Evolutionary conservation across 2,329 filamentous ascomycete species (phyloP).

Genomic region (Ampelomyces quisqualis): DNA sequence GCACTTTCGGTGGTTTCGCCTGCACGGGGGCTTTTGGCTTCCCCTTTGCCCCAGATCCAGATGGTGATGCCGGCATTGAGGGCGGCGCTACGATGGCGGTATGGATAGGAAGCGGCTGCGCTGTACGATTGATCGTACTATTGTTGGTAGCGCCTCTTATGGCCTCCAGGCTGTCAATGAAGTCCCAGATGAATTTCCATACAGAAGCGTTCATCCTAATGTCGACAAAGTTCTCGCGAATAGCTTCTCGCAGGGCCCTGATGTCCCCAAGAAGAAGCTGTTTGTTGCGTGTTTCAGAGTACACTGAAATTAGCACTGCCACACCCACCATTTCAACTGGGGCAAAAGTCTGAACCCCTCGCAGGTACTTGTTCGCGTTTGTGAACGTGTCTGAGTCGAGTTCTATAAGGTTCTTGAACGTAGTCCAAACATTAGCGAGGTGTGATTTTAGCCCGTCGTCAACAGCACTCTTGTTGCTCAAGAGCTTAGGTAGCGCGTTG

Average conservation of each 20-base stretch:
- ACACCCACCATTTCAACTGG: slow-evolving; percentile 43
- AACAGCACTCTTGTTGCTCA: slow-evolving; percentile 27
- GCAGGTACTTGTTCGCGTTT: slow-evolving; percentile 27
- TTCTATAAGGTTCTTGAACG: slow-evolving; percentile 30
- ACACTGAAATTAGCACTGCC: slow-evolving; percentile 36
- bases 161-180: slow-evolving; percentile 29
- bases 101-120: background rate
- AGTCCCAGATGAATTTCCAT: slow-evolving; percentile 40
- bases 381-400: slow-evolving; percentile 32
- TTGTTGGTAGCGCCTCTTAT: slow-evolving; percentile 29
- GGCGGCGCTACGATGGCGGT: too few relatives aligned
- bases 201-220: slow-evolving; percentile 25
- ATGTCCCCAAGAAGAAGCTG: slow-evolving; percentile 36
- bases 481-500: slow-evolving; percentile 23
- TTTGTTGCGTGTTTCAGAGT: slow-evolving; percentile 31
- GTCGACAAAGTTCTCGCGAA: slow-evolving; percentile 34
- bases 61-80: too few relatives aligned
- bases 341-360: slow-evolving; percentile 36
- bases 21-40: slow-evolving; percentile 1
- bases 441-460: slow-evolving; percentile 37
- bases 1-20: slow-evolving; percentile 9
- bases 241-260: slow-evolving; percentile 19
- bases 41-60: too few relatives aligned
- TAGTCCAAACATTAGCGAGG: slow-evolving; percentile 37
- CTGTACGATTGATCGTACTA: slow-evolving; percentile 16